Evolutionary conservation across 2,329 filamentous ascomycete species (phyloP), one percentile per base, ranked within the genome.

Genomic region (Onygena corvina): DNA sequence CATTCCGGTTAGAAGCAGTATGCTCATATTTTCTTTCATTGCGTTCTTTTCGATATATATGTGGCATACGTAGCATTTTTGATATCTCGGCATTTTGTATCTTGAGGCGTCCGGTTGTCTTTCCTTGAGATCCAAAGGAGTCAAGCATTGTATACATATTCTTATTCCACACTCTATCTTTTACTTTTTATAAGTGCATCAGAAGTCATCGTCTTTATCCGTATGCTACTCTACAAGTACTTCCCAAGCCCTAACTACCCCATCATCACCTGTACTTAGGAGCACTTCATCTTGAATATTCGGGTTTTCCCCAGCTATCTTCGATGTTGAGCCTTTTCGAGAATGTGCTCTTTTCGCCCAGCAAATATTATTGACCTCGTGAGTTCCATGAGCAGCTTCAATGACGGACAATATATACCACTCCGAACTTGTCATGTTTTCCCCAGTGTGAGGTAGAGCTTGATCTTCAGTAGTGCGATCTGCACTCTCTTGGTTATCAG

Each of bases 181-280:
- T n/a, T n/a, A n/a, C n/a, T n/a, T n/a, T n/a, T n/a, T n/a, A n/a
- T n/a, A n/a, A n/a, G n/a, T n/a, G n/a, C n/a, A n/a, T n/a, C n/a
- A n/a, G n/a, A n/a, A n/a, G n/a, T n/a, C n/a, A n/a, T n/a, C n/a
- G n/a, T n/a, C n/a, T n/a, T n/a, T n/a, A n/a, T n/a, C n/a, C n/a
- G n/a, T n/a, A n/a, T n/a, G n/a, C n/a, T 35, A 35, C 18, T 16
- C 18, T 35, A 16, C 14, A 4, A 35, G 44, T 29, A 86, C 61
- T 54, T 77, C 75, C 90, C 92, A 98, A 1, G 89, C 80, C 60
- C 83, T 83, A 23, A 95, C 84, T 47, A 84, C 74, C 0, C 92
- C 92, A 67, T 96, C 89, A 63, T 98, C 92, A 0, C 90, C 92
- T 0, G 89, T 94, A 12, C 84, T 92, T 16, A 96, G 72, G 42